phyloP scores from a whole-genome alignment of 2,329 filamentous ascomycete species.

The Reticulascus tulasneorum region DNA sequence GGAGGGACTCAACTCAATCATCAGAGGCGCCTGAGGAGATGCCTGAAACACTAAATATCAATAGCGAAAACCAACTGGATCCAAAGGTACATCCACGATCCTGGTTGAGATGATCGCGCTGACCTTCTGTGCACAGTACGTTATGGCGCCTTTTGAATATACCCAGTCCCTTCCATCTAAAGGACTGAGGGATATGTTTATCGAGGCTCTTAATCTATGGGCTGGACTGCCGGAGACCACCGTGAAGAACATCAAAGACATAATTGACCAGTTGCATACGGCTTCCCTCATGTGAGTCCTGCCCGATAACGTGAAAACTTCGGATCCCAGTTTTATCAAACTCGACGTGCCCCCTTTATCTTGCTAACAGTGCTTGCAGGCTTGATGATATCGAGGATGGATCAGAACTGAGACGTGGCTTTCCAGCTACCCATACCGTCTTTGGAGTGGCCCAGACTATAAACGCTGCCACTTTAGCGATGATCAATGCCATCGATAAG shows the following conservation, averaged over 20 bases:
- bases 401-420: slow-evolving; percentile 69
- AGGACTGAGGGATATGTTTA: neutral
- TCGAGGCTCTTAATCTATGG: slow-evolving; percentile 4
- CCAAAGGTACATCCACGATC: too few species aligned
- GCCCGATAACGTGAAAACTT: too few species aligned
- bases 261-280: slow-evolving; percentile 2
- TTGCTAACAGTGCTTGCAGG: too few species aligned
- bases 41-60: too few species aligned
- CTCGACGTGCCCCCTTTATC: too few species aligned
- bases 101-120: too few species aligned
- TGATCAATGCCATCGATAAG: slow-evolving; percentile 74
- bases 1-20: too few species aligned
- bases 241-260: neutral
- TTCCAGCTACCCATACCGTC: slow-evolving; percentile 78
- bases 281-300: slow-evolving; percentile 2
- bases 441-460: slow-evolving; percentile 85
- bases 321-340: too few species aligned
- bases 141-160: slow-evolving; percentile 1
- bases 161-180: neutral
- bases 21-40: too few species aligned
- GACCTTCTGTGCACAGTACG: neutral
- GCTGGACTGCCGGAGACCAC: neutral
- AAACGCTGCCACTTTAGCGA: slow-evolving; percentile 85
- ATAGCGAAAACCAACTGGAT: too few species aligned
- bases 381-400: slow-evolving; percentile 84